Evolutionary conservation across 164 flowering plant species (phyloP).

Genomic region (Liriodendron chinense): DNA sequence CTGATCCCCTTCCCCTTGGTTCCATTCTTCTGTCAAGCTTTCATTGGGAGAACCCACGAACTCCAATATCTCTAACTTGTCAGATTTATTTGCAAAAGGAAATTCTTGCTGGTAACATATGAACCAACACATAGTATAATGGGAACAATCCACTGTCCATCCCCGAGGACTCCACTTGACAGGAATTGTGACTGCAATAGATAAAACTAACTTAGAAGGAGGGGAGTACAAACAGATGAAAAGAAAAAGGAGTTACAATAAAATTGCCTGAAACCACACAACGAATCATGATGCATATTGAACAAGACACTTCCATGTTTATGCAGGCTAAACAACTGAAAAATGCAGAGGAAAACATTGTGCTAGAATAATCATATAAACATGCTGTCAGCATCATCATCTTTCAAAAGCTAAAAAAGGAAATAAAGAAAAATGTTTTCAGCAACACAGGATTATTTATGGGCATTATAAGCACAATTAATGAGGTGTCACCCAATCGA

Average conservation of each 20-base stretch:
- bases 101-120: constrained; percentile 55
- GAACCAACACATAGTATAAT: constrained; percentile 77
- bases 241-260: background rate
- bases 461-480: too few species aligned
- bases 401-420: too few species aligned
- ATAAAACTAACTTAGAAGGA: constrained; percentile 2
- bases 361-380: constrained; percentile 17
- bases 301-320: background rate
- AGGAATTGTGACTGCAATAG: constrained; percentile 73
- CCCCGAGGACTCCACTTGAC: constrained; percentile 71
- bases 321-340: background rate
- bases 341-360: constrained; percentile 29
- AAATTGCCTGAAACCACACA: background rate
- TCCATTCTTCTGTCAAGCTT: background rate
- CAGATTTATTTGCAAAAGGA: constrained; percentile 53
- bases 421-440: too few species aligned
- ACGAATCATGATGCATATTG: background rate
- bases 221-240: background rate
- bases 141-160: constrained; percentile 96
- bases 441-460: too few species aligned
- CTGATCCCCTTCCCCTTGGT: constrained; percentile 4
- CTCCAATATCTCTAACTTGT: constrained; percentile 41
- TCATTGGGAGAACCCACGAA: constrained; percentile 26
- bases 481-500: too few species aligned
- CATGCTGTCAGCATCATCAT: too few species aligned